A percentile compares a stretch with the other conserved stretches of the same genome.
phyloP scores from a whole-genome alignment of 148 eudicot genomes.

The Fallopia convolvulus region DNA sequence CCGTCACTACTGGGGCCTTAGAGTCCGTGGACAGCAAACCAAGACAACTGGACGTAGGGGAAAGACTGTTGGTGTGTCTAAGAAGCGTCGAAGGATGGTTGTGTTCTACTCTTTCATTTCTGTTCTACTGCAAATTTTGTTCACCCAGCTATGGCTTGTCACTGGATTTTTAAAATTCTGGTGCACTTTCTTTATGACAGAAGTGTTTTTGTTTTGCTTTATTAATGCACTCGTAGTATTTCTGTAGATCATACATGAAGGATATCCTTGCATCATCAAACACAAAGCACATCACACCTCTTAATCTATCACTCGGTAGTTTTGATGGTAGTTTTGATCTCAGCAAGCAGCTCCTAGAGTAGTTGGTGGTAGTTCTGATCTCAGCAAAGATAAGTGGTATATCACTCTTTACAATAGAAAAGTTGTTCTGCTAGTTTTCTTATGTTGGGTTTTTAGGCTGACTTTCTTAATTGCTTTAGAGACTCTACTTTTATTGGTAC shows the following conservation, averaged over 20 bases:
- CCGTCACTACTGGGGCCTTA: constrained; percentile 69
- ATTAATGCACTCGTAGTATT: background rate
- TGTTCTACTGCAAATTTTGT: constrained; percentile 9
- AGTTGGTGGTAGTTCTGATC: too few relatives aligned
- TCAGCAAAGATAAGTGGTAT: too few relatives aligned
- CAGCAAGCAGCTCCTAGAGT: too few relatives aligned
- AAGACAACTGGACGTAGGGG: constrained; percentile 75
- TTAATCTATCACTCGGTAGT: too few relatives aligned
- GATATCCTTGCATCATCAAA: too few relatives aligned
- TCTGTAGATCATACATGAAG: background rate
- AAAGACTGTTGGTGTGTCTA: constrained; percentile 72
- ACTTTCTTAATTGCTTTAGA: too few relatives aligned
- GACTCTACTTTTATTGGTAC: too few relatives aligned
- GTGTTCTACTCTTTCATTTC: background rate
- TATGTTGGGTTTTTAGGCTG: too few relatives aligned
- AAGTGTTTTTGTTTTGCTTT: background rate
- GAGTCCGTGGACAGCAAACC: constrained; percentile 75
- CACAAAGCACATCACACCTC: too few relatives aligned
- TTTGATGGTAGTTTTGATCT: too few relatives aligned
- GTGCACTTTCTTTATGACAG: background rate
- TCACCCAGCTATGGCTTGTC: background rate
- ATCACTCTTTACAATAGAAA: too few relatives aligned
- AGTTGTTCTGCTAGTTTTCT: too few relatives aligned
- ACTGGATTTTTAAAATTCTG: background rate
- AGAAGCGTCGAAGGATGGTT: constrained; percentile 40